Evolutionary conservation across 768 basidiomycete genomes (phyloP).

Genomic region (Tylopilus plumbeoviolaceoides): DNA sequence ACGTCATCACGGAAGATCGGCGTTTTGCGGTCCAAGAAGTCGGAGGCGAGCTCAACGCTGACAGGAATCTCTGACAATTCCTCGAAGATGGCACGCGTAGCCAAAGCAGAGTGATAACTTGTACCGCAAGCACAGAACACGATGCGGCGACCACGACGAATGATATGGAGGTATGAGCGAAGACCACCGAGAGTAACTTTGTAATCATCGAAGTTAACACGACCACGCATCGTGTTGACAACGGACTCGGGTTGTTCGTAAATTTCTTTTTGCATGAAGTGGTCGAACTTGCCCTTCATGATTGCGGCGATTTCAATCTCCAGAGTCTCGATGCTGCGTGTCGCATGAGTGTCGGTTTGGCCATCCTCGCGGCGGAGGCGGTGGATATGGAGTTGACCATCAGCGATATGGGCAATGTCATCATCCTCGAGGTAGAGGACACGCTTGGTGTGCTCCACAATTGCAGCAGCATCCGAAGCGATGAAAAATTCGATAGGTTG

Average conservation of each 20-base stretch:
- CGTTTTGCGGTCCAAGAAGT: conserved; percentile 98
- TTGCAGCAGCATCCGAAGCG: conserved; percentile 93
- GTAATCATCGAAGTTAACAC: conserved; percentile 95
- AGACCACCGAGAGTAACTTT: conserved; percentile 93
- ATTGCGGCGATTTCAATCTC: conserved; percentile 99
- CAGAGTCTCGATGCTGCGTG: conserved; percentile 95
- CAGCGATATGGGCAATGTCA: conserved; percentile 95
- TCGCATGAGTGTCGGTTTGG: conserved; percentile 52
- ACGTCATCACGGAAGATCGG: conserved; percentile 99
- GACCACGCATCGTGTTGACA: conserved; percentile 99
- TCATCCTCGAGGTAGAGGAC: conserved; percentile 99
- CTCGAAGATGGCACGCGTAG: conserved; percentile 96
- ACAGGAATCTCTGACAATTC: conserved; percentile 99
- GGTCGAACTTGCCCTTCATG: conserved; percentile 99
- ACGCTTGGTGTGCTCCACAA: conserved; percentile 98
- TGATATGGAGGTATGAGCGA: conserved; percentile 92
- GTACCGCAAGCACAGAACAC: conserved; percentile 99
- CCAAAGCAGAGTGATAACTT: conserved; percentile 94
- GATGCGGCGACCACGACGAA: conserved; percentile 89
- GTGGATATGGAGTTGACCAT: conserved; percentile 98
- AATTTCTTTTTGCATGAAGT: conserved; percentile 99
- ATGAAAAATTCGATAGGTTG: conserved; percentile 99
- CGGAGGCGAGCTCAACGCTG: conserved; percentile 93
- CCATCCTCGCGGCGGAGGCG: conserved; percentile 88
- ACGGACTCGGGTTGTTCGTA: conserved; percentile 99